Base-by-base conservation (phyloP, 495 filamentous ascomycete genomes). In the Hamigera avellanea region DNA sequence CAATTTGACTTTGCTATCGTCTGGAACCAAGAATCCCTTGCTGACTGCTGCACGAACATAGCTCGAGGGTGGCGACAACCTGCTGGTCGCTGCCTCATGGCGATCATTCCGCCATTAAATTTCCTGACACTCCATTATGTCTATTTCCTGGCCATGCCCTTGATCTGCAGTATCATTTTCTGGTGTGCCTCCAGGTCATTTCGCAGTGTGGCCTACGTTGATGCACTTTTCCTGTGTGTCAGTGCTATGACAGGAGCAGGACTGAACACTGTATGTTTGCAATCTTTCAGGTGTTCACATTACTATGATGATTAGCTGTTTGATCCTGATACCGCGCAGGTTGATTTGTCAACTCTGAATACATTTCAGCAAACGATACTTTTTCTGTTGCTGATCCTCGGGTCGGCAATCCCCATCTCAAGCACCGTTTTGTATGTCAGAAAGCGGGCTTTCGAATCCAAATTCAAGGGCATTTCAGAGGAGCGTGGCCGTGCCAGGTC, bases 211-310 rank as follows among this genome's bases (percentile, higher is more conserved):
- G 64, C 66, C 33, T 93, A 85, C 59, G 70, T 72, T 6, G 82
- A 93, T 52, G 70, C 77, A 9, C 60, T 93, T 8, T 95, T 89
- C 49, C 53, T 93, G 26, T 72, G 74, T 30, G 74, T 82, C 28
- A 82, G 75, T 42, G 84, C 86, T 16, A 89, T 91, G 74, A 88
- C 84, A 12, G 69, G 78, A 35, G 80, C 86, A 21, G 81, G 81
- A 0, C 60, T 87, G 21, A 85, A 83, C 39, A 83, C 76, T 15
- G 70, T 79, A 53, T 57, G 73, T 52, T 39, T 78, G 15, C 21
- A 6, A 16, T 19, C 13, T 26, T 31, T 36, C 29, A 15, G 7
- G 17, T 35, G 2, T 26, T 3, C 26, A 19, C 4, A 19, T 10
- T 25, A 37, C 26, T 37, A 13, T 3, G 34, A 15, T 36, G 19